Percentiles rank a stretch among this genome's conserved stretches.
These are phyloP conservation scores for Globisporangium uncinulatum DNA, from an alignment of 352 stramenopile species.

Conservation along the genomic window DNA sequence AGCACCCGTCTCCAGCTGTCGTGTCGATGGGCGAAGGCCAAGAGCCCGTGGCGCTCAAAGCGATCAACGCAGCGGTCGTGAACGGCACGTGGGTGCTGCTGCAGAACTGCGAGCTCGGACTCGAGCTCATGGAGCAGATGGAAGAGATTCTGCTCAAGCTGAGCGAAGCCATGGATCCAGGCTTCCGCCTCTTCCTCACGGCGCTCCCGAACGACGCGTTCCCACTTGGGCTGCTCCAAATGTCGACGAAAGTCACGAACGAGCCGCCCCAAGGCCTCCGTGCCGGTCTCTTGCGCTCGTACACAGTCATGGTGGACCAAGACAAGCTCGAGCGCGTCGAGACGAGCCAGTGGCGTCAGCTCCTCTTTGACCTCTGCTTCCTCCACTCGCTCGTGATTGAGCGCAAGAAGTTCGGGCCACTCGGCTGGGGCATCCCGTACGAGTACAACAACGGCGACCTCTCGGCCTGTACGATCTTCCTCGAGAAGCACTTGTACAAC, in stretches of 20 bases:
- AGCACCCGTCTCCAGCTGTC: conserved; percentile 93
- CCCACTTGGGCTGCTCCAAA: conserved; percentile 96
- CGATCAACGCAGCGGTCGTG: conserved; percentile 94
- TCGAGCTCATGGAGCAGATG: conserved; percentile 98
- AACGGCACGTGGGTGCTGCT: conserved; percentile 98
- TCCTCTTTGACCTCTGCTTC: conserved; percentile 98
- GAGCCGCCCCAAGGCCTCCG: conserved; percentile 95
- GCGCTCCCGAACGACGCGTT: conserved; percentile 95
- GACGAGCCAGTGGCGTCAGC: conserved; percentile 94
- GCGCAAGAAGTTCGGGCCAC: conserved; percentile 97
- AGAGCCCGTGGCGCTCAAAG: conserved; percentile 95
- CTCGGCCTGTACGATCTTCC: conserved; percentile 96
- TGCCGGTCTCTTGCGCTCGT: conserved; percentile 93
- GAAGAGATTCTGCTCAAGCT: conserved; percentile 97
- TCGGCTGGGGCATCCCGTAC: conserved; percentile 98
- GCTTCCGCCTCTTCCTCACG: conserved; percentile 97
- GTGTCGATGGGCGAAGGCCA: conserved; percentile 98
- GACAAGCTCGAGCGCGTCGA: conserved; percentile 97
- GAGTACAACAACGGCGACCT: conserved; percentile 99
- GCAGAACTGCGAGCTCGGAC: conserved; percentile 97
- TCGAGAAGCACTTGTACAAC: conserved; percentile 99
- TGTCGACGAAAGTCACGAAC: conserved; percentile 99
- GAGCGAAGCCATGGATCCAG: conserved; percentile 92
- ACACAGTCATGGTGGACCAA: conserved; percentile 99
- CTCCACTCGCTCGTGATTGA: conserved; percentile 98